Evolutionary conservation across 2,329 filamentous ascomycete species (phyloP).

Genomic region (Diaporthe sp.): DNA sequence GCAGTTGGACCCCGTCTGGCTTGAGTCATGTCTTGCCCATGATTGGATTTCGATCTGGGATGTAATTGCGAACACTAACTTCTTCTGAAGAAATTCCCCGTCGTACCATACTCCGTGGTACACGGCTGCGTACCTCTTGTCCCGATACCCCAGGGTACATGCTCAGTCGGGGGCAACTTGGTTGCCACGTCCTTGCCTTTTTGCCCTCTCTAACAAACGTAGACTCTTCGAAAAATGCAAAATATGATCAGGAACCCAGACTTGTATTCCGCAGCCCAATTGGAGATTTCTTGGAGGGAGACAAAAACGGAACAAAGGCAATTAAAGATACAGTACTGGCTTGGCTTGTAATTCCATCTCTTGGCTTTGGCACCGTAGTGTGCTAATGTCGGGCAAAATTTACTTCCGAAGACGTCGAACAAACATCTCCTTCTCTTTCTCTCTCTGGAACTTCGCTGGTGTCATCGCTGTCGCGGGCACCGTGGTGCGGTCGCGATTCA

Average conservation of each 20-base stretch:
- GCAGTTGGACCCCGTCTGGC: background rate
- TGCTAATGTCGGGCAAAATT: slow-evolving; percentile 5
- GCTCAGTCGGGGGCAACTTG: too few relatives aligned
- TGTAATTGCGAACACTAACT: background rate
- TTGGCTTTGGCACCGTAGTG: background rate
- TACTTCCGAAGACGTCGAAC: slow-evolving; percentile 12
- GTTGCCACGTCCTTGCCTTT: background rate
- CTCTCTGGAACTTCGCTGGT: background rate
- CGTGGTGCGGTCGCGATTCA: background rate
- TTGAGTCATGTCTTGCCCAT: slow-evolving; percentile 13
- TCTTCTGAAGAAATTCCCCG: background rate
- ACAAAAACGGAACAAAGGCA: background rate
- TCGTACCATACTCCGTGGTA: background rate
- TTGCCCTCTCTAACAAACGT: background rate
- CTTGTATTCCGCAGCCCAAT: background rate
- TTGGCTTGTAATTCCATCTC: background rate
- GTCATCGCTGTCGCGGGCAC: background rate
- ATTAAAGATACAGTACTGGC: background rate
- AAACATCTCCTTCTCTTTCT: background rate
- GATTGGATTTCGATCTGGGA: background rate
- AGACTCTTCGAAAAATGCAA: background rate
- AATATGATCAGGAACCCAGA: background rate
- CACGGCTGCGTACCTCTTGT: background rate
- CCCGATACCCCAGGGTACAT: background rate
- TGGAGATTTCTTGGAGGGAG: too few relatives aligned